Conservation (phyloP, 768 basidiomycete genomes). For the Mycena metata region DNA sequence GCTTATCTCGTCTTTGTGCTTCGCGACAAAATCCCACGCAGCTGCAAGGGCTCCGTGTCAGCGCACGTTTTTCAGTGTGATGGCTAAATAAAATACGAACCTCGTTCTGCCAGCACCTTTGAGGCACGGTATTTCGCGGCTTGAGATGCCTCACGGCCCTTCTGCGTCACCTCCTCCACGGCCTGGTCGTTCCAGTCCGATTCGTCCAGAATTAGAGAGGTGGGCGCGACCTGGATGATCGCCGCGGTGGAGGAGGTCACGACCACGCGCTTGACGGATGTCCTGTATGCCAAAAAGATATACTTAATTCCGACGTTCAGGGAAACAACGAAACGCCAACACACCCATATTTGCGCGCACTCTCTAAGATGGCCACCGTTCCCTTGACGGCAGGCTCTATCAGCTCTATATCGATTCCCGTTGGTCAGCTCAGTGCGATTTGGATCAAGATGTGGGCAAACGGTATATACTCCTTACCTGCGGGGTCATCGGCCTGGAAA, state of each 20-base stretch:
- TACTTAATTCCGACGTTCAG: background rate
- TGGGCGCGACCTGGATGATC: conserved; percentile 47
- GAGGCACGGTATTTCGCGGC: conserved; percentile 67
- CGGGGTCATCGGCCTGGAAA: conserved; percentile 58
- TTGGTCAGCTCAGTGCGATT: too few species aligned
- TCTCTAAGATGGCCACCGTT: conserved; percentile 55
- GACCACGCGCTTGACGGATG: conserved; percentile 73
- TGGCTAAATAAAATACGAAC: conserved; percentile 40
- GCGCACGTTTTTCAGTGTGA: too few species aligned
- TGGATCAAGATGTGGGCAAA: too few species aligned
- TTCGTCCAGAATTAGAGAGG: conserved; percentile 57
- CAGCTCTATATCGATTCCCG: too few species aligned
- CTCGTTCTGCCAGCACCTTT: conserved; percentile 76
- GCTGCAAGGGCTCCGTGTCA: conserved; percentile 45
- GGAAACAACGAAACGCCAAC: background rate
- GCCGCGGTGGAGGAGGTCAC: conserved; percentile 75
- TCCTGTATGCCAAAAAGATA: conserved; percentile 42
- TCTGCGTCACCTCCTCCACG: conserved; percentile 59
- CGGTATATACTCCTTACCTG: too few species aligned
- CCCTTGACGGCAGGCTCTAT: conserved; percentile 54
- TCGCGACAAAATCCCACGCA: conserved; percentile 55
- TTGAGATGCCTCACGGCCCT: conserved; percentile 59
- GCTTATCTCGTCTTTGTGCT: conserved; percentile 53
- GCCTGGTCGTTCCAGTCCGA: conserved; percentile 73
- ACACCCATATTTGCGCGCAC: conserved; percentile 47